Base-by-base conservation (phyloP, 192 early-diverging fungal genomes). In the Entophlyctis luteolus region DNA sequence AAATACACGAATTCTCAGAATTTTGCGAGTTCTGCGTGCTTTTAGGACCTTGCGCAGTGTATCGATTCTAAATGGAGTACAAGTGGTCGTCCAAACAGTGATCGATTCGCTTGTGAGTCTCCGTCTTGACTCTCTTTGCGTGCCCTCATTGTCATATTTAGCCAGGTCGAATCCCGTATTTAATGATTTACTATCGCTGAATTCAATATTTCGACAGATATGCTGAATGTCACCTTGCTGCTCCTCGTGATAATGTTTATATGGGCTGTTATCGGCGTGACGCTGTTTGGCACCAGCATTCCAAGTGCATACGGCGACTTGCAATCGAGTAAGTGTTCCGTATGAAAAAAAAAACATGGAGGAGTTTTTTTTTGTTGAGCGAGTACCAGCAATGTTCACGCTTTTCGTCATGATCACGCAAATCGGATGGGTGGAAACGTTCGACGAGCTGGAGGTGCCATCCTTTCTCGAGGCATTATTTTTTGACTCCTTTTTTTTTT, bases 251-350 rank as follows among this genome's bases (percentile, higher is more conserved):
- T 77, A 27, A 77, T 73, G 75, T 73, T 73, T 35, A 77, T 77
- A 33, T 77, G 71, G 58, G 66, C 75, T 27, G 75, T 79, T 1
- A 59, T 77, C 5, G 78, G 71, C 14, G 67, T 76, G 16, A 77
- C 78, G n/a, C 52, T 75, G 2, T 79, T 79, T 66, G 37, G 66
- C 14, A 33, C 70, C 4, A 39, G 47, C 46, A 23, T 42, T 2
- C 69, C 76, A 6, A 6, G 27, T 5, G 38, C 70, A 14, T 76
- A 73, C 55, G 78, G 72, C 0, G 70, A 74, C 55, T 32, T 77
- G 4, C 70, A 59, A 16, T 37, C 68, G 14, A 55, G 54, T 55
- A 27, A 27, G 54, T 10, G n/a, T 45, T 45, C 42, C 42, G 10
- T 12, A 45, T 12, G 37, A 18, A 34, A 16, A 16, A 12, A 8